Conservation (phyloP, 2,329 filamentous ascomycete genomes). For the Cladosporium sp. region DNA sequence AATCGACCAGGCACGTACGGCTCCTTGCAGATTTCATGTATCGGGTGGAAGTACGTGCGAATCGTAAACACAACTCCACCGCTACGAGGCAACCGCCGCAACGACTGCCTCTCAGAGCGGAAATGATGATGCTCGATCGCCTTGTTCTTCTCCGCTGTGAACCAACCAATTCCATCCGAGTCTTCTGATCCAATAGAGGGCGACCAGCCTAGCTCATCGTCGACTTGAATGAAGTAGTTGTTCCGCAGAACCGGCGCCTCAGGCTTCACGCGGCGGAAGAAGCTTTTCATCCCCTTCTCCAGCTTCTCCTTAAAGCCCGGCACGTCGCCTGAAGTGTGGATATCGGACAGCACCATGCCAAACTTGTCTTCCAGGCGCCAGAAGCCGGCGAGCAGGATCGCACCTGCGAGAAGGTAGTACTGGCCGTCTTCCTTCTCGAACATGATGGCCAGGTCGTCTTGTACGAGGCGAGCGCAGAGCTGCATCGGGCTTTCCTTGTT, state of each 20-base stretch:
- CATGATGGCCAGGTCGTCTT: slow-evolving; percentile 83
- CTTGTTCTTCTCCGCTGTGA: slow-evolving; percentile 66
- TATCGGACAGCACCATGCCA: slow-evolving; percentile 70
- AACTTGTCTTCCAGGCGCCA: slow-evolving; percentile 78
- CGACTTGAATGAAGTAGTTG: slow-evolving; percentile 86
- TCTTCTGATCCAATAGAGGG: slow-evolving; percentile 71
- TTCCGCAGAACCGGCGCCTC: slow-evolving; percentile 63
- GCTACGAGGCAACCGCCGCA: slow-evolving; percentile 50
- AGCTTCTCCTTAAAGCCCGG: slow-evolving; percentile 66
- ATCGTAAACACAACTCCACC: slow-evolving; percentile 64
- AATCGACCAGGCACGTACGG: slow-evolving; percentile 71
- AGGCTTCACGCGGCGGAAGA: slow-evolving; percentile 66
- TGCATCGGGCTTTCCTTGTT: slow-evolving; percentile 68
- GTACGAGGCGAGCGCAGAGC: slow-evolving; percentile 63
- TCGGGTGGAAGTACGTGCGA: slow-evolving; percentile 69
- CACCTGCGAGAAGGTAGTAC: slow-evolving; percentile 73
- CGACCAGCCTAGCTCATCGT: slow-evolving; percentile 71
- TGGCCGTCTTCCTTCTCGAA: slow-evolving; percentile 68
- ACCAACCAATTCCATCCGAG: slow-evolving; percentile 57
- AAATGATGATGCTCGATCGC: slow-evolving; percentile 70
- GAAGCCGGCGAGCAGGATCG: slow-evolving; percentile 72
- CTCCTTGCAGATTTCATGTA: slow-evolving; percentile 62
- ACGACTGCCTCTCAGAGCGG: slow-evolving; percentile 66
- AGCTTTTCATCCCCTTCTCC: slow-evolving; percentile 72
- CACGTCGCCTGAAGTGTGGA: slow-evolving; percentile 72